phyloP scores from a whole-genome alignment of 176 grass and related monocot genomes.

The Oryza punctata region DNA sequence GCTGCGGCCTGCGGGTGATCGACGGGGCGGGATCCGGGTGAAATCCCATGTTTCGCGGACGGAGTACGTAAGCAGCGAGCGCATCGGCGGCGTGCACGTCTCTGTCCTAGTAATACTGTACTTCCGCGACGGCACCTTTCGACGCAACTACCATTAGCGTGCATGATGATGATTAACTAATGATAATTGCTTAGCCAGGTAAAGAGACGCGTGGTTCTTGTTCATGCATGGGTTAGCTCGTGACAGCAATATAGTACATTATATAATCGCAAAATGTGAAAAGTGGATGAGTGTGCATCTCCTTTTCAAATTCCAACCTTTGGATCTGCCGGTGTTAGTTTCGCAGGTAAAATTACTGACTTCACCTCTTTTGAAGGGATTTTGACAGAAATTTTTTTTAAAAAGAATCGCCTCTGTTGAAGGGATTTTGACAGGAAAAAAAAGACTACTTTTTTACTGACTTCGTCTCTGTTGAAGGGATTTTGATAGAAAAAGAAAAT shows the following conservation, averaged over 20 bases:
- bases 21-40: no score
- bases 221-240: neutral
- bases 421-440: no score
- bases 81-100: constrained; percentile 15
- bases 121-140: constrained; percentile 48
- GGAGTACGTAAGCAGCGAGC: neutral
- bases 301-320: neutral
- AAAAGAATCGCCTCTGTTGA: no score
- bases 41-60: neutral
- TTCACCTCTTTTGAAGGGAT: no score
- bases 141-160: constrained; percentile 42
- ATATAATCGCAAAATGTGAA: neutral
- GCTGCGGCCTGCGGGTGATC: no score
- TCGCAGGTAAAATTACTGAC: neutral
- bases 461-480: no score
- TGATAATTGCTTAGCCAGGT: constrained; percentile 21
- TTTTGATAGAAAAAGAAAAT: no score
- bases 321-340: neutral
- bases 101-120: constrained; percentile 25
- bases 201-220: neutral
- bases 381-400: no score
- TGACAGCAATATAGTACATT: neutral
- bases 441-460: no score
- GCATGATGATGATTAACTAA: constrained; percentile 37
- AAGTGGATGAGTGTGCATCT: neutral